A percentile compares a stretch with the other conserved stretches of the same genome.
phyloP scores from a whole-genome alignment of 768 basidiomycete genomes.

The Mycena rebaudengoi region DNA sequence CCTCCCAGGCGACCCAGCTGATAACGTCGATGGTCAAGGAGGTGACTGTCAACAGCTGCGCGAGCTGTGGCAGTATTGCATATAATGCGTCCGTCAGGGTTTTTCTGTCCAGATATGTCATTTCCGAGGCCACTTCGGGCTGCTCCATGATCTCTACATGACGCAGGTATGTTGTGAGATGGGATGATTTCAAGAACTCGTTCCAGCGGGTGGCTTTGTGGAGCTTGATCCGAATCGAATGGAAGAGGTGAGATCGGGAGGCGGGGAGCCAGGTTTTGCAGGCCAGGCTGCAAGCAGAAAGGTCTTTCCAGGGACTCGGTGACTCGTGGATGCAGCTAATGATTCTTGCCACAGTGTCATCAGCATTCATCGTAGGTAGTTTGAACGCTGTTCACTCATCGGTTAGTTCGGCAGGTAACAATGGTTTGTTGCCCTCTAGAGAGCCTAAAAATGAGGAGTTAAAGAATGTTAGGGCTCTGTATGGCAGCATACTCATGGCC shows the following conservation, averaged over 20 bases:
- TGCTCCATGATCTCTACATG: background rate
- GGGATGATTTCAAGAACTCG: background rate
- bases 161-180: background rate
- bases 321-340: background rate
- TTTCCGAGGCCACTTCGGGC: background rate
- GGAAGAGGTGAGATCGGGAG: background rate
- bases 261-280: background rate
- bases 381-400: too few species aligned
- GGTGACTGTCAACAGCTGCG: background rate
- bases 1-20: background rate
- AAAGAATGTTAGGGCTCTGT: too few species aligned
- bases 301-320: background rate
- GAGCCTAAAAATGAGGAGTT: too few species aligned
- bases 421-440: background rate
- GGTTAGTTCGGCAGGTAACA: background rate
- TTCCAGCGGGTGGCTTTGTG: background rate
- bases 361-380: too few species aligned
- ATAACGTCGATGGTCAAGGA: background rate
- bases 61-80: background rate
- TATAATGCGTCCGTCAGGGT: background rate
- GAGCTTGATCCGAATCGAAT: background rate
- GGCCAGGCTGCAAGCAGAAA: background rate
- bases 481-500: too few species aligned
- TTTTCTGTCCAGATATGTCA: background rate
- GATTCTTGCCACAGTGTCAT: too few species aligned